Base-by-base conservation (phyloP, 495 filamentous ascomycete species). In the Geoglossum glabrum region DNA sequence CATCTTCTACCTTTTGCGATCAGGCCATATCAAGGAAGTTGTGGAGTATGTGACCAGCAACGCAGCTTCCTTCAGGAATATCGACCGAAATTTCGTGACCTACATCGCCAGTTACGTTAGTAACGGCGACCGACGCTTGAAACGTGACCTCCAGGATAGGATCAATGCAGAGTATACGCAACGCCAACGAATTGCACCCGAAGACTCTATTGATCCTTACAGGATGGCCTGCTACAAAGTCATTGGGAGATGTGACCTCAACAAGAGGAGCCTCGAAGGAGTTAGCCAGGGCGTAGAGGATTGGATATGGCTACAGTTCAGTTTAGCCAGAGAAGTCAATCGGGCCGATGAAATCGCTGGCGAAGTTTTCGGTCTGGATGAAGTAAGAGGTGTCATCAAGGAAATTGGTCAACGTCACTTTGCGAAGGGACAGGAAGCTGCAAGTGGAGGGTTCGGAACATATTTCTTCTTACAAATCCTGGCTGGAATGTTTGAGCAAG, bases 221-320 rank as follows among this genome's bases (percentile, higher is more conserved):
- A 81, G 89, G 46, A 88, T 94, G 79, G 90, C 90, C 17, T 95
- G 94, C 68, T 97, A 96, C 76, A 97, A 97, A 70, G 80, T 99
- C 57, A 83, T 97, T 63, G 92, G 92, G 50, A 87, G 92, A 33
- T 95, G 90, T 70, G 92, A 97, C 63, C 76, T 99, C 21, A 75
- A 70, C 59, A 83, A 83, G 54, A 79, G 89, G 61, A 86, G 76
- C 57, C 74, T 96, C 11, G 86, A 93, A n/a, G 78, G 79, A 51
- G 75, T 97, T 19, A 82, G 79, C 57, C 84, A 84, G 57, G 83
- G 80, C 26, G 81, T 94, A 50, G 86, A 95, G 62, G 93, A 97
- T 66, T 97, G 88, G 87, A 82, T 93, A 68, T 99, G 92, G 92
- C 70, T 99, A 58, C 92, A 97, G 67, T 87, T 97, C 68, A 85